Evolutionary conservation across 208 protist species (phyloP), one percentile per base, ranked within the genome.

Genomic region (Trypanosoma boissoni): DNA sequence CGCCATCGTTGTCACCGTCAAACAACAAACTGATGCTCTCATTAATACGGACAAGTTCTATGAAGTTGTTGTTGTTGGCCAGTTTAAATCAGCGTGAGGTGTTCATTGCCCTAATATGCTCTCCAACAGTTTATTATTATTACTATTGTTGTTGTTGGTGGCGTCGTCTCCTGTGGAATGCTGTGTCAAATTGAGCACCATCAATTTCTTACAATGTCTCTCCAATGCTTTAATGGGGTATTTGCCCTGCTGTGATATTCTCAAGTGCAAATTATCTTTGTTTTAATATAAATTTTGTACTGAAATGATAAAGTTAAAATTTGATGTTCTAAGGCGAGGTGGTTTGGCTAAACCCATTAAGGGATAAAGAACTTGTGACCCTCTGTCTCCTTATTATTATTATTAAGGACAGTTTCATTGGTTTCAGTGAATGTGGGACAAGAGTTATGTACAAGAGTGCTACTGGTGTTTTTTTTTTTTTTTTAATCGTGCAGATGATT

Each of bases 161-260:
- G n/a, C n/a, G n/a, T n/a, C n/a, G n/a, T n/a, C n/a, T n/a, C n/a
- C 44, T 80, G 84, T 26, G 84, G 80, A 56, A 91, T 91, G 84
- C 84, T 88, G 64, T 91, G 88, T 69, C 84, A 91, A 69, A 72
- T 91, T 23, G 84, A 91, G 73, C 84, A 91, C 69, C 84, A 91
- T 65, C 70, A 88, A n/a, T 73, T 91, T 23, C 84, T 80, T 12
- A 80, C 59, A 39, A 66, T 87, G 24, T 75, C 84, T 0, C 80
- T 77, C 56, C 88, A 91, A 67, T 77, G 80, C n/a, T n/a, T 46
- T 91, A 91, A 69, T 75, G 80, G 10, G 72, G 66, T 53, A 68
- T 65, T 3, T 78, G 80, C 23, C 51, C 51, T n/a, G 51, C 88
- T 31, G 64, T 91, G 9, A 76, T 75, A 63, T 91, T 91, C 53